Evolutionary conservation across 495 filamentous ascomycete species (phyloP).

Genomic region (Hypomontagnella monticulosa): DNA sequence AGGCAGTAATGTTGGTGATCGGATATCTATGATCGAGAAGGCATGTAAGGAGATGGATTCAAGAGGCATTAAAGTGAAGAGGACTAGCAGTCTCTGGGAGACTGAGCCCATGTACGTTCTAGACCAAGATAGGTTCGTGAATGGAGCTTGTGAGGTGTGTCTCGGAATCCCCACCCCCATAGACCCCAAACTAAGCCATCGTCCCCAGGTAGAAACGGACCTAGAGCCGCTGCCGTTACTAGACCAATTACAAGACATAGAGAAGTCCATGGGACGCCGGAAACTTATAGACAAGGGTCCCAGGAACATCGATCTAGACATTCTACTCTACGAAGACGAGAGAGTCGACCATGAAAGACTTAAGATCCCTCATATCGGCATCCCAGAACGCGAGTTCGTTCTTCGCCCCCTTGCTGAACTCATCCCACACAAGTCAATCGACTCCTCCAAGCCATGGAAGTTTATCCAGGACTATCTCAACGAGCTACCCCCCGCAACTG

Average conservation of each 20-base stretch:
- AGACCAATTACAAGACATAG: constrained; percentile 82
- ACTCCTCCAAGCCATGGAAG: constrained; percentile 60
- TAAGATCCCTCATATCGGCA: constrained; percentile 83
- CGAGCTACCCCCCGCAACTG: constrained; percentile 61
- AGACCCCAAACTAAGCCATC: constrained; percentile 18
- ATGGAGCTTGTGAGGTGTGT: constrained; percentile 91
- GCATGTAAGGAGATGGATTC: constrained; percentile 80
- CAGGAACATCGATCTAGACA: constrained; percentile 92
- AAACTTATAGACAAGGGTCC: constrained; percentile 94
- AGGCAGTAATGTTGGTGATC: constrained; percentile 93
- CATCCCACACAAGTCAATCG: constrained; percentile 66
- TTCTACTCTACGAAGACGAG: constrained; percentile 83
- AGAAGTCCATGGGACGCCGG: constrained; percentile 76
- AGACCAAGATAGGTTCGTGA: constrained; percentile 88
- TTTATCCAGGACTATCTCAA: constrained; percentile 68
- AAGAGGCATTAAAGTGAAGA: constrained; percentile 73
- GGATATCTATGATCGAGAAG: constrained; percentile 80
- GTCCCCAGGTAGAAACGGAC: constrained; percentile 77
- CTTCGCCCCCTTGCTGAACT: constrained; percentile 89
- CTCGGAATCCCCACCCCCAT: constrained; percentile 10
- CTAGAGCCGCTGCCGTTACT: constrained; percentile 79
- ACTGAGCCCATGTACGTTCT: constrained; percentile 96
- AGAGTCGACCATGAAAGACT: constrained; percentile 73
- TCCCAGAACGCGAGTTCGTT: constrained; percentile 93
- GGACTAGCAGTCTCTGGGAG: constrained; percentile 91